Evolutionary conservation across 108 stramenopile species (phyloP).

Genomic region (Tribonema minus): DNA sequence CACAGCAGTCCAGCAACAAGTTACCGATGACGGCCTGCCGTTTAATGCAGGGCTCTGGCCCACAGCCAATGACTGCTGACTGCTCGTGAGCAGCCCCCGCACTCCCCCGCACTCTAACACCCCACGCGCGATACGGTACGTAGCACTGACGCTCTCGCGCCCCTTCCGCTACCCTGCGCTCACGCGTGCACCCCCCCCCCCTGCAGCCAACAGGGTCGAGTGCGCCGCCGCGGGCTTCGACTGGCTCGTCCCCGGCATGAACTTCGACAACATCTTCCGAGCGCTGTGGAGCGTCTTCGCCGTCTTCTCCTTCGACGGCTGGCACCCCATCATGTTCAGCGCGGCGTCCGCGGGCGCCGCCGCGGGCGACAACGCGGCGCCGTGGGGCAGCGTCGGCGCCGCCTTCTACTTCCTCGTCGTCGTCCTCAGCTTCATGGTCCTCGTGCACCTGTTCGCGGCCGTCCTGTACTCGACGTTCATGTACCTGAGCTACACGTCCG

Average conservation of each 20-base stretch:
- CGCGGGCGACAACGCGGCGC: conserved; percentile 1
- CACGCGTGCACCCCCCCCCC: too few species aligned
- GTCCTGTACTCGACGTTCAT: conserved; percentile 26
- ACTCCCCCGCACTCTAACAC: too few species aligned
- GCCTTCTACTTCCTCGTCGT: conserved; percentile 24
- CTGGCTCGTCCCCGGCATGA: conserved; percentile 17
- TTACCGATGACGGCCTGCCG: too few species aligned
- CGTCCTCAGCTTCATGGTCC: conserved; percentile 7
- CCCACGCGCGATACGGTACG: too few species aligned
- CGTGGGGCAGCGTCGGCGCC: conserved; percentile 11
- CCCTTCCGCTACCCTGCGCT: too few species aligned
- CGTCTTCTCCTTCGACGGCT: conserved; percentile 36
- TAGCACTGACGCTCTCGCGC: too few species aligned
- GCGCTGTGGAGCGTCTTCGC: conserved; percentile 17
- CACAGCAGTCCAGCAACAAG: too few species aligned
- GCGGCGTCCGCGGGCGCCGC: background rate
- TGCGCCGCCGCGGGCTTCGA: conserved; percentile 10
- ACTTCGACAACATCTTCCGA: conserved; percentile 12
- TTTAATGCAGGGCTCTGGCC: too few species aligned
- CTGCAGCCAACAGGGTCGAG: too few species aligned
- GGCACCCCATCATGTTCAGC: conserved; percentile 24
- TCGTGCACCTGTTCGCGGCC: conserved; percentile 12
- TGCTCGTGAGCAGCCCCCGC: too few species aligned
- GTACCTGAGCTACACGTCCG: conserved; percentile 3
- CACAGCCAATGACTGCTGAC: too few species aligned